phyloP scores from a whole-genome alignment of 2,329 filamentous ascomycete species.

The Blastomyces gilchristii region DNA sequence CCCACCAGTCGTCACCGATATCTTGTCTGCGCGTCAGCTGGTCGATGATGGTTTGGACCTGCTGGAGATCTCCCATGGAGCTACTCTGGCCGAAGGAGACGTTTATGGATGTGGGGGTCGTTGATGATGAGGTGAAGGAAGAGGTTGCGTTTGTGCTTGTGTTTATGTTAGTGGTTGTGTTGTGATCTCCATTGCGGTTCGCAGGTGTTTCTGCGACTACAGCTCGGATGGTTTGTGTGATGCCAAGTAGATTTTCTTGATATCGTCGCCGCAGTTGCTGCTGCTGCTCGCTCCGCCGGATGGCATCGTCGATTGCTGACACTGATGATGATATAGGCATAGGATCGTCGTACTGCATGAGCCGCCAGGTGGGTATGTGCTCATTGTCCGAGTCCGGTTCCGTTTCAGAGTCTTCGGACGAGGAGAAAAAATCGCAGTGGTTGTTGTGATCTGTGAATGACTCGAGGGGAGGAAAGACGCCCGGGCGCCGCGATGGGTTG shows the following conservation, averaged over 20 bases:
- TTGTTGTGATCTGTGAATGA: constrained; percentile 9
- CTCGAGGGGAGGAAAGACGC: constrained; percentile 11
- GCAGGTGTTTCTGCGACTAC: background rate
- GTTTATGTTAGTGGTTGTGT: constrained; percentile 11
- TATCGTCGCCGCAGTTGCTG: background rate
- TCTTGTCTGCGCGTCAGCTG: constrained; percentile 60
- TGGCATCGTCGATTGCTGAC: background rate
- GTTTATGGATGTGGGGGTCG: background rate
- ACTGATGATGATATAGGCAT: background rate
- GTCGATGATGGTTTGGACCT: constrained; percentile 63
- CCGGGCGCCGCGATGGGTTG: constrained; percentile 12
- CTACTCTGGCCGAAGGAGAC: constrained; percentile 25
- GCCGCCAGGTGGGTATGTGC: constrained; percentile 7
- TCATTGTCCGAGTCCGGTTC: constrained; percentile 20
- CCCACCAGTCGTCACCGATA: constrained; percentile 77
- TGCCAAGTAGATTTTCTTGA: background rate
- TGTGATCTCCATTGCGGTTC: background rate
- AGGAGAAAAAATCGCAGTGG: constrained; percentile 9
- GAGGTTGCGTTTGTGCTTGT: constrained; percentile 20
- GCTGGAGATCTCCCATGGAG: constrained; percentile 39
- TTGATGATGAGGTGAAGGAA: constrained; percentile 24
- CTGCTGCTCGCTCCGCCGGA: background rate
- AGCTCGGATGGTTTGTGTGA: too few relatives aligned
- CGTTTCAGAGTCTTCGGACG: constrained; percentile 20
- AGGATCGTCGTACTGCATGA: background rate